A percentile compares a stretch with the other conserved stretches of the same genome.
Evolutionary conservation across 2,329 filamentous ascomycete genomes (phyloP).

Genomic region (Knufia fluminis): DNA sequence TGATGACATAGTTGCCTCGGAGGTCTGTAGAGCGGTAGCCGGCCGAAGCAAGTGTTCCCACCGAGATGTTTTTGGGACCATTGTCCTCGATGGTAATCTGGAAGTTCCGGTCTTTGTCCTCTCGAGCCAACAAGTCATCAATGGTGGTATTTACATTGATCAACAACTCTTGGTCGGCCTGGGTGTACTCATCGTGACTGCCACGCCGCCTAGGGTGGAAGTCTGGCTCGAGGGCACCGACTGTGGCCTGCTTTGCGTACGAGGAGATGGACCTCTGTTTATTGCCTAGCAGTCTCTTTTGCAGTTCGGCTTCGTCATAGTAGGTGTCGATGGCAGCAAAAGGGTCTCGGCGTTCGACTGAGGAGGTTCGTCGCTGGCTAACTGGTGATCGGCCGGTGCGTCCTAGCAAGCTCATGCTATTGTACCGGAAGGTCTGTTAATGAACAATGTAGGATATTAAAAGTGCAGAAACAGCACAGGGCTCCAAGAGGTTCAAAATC

Average conservation of each 20-base stretch:
- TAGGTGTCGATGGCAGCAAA: constrained; percentile 50
- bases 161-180: constrained; percentile 67
- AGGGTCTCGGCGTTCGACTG: constrained; percentile 39
- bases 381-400: neutral
- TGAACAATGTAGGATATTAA: neutral
- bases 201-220: constrained; percentile 28
- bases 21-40: constrained; percentile 84
- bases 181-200: constrained; percentile 58
- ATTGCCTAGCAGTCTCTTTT: constrained; percentile 36
- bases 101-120: constrained; percentile 89
- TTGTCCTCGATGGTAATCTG: constrained; percentile 97
- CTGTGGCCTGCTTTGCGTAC: constrained; percentile 20
- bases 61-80: constrained; percentile 80
- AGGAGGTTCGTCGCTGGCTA: constrained; percentile 27
- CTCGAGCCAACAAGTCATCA: constrained; percentile 66
- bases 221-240: constrained; percentile 10
- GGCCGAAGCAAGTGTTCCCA: constrained; percentile 77
- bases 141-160: constrained; percentile 80
- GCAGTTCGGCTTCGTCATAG: constrained; percentile 46
- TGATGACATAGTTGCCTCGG: constrained; percentile 93
- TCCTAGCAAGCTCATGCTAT: constrained; percentile 6
- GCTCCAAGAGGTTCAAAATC: neutral
- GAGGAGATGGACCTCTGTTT: constrained; percentile 47
- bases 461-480: neutral
- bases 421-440: neutral